A percentile compares a stretch with the other conserved stretches of the same genome.
Conservation (phyloP, 371 early-diverging fungal genomes). For the Rhizopus sp. region DNA sequence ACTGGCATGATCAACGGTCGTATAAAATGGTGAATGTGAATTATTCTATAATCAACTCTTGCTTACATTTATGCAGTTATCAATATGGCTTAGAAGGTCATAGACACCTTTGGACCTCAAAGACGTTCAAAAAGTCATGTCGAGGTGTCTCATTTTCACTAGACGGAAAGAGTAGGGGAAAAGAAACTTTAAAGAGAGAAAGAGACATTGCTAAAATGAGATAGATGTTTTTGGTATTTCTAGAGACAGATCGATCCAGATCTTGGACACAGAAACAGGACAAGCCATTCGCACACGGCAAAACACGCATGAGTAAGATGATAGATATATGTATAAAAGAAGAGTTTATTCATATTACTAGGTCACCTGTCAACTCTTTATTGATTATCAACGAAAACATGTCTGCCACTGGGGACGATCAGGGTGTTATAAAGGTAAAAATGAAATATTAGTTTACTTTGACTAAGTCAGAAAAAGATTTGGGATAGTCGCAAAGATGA, state of each 20-base stretch:
- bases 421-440: slow-evolving; percentile 74
- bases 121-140: slow-evolving; percentile 78
- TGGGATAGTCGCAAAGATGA: slow-evolving; percentile 84
- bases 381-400: slow-evolving; percentile 66
- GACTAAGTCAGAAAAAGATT: slow-evolving; percentile 3
- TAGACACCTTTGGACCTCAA: slow-evolving; percentile 54
- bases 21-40: slow-evolving; percentile 45
- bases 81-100: slow-evolving; percentile 48
- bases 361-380: slow-evolving; percentile 75
- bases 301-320: slow-evolving; percentile 76
- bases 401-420: slow-evolving; percentile 88
- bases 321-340: not conserved
- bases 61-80: slow-evolving; percentile 28
- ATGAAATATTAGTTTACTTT: not conserved
- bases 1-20: slow-evolving; percentile 74
- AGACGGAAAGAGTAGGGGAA: slow-evolving; percentile 63
- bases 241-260: slow-evolving; percentile 76
- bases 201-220: not conserved
- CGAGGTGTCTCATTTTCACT: slow-evolving; percentile 71
- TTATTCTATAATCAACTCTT: slow-evolving; percentile 4
- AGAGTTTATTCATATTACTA: slow-evolving; percentile 15
- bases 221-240: slow-evolving; percentile 74
- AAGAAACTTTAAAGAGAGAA: not conserved
- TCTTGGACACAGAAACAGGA: slow-evolving; percentile 73
- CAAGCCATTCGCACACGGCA: slow-evolving; percentile 57